Evolutionary conservation across 2,329 filamentous ascomycete genomes (phyloP).

Genomic region (Penicillium palitans): DNA sequence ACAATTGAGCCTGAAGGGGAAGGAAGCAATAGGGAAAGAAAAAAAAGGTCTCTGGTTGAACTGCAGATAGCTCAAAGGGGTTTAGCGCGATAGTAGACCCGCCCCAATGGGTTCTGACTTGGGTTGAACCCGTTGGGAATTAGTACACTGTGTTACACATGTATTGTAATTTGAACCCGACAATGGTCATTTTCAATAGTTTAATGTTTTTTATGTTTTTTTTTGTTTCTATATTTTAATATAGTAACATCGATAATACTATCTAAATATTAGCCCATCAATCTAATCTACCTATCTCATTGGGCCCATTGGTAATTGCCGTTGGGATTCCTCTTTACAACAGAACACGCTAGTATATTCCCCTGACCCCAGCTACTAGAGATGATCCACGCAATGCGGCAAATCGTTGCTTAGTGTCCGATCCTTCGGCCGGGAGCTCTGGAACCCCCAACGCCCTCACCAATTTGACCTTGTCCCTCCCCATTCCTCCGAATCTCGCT

Average conservation of each 20-base stretch:
- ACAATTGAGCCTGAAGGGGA: slow-evolving; percentile 10
- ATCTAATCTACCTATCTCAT: background rate
- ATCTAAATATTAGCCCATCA: background rate
- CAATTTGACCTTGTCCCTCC: slow-evolving; percentile 2
- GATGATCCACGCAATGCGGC: slow-evolving; percentile 6
- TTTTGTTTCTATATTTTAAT: background rate
- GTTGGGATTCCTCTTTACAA: background rate
- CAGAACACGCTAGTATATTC: background rate
- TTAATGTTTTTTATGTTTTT: background rate
- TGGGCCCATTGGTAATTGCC: background rate
- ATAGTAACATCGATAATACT: background rate
- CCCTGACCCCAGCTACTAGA: background rate
- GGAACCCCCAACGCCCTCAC: slow-evolving; percentile 14
- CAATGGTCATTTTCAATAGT: background rate
- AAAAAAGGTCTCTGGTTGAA: slow-evolving; percentile 33
- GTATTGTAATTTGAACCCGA: background rate
- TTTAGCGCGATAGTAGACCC: slow-evolving; percentile 30
- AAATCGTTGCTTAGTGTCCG: slow-evolving; percentile 3
- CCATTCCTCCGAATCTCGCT: slow-evolving; percentile 8
- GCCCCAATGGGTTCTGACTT: slow-evolving; percentile 26
- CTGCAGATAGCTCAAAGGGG: slow-evolving; percentile 34
- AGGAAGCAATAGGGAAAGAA: slow-evolving; percentile 8
- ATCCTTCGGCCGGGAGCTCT: slow-evolving; percentile 10
- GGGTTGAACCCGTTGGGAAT: slow-evolving; percentile 16
- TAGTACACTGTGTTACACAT: background rate